Evolutionary conservation across 2,329 filamentous ascomycete genomes (phyloP), one percentile per base, ranked within the genome.

Genomic region (Lasiodiplodia theobromae): DNA sequence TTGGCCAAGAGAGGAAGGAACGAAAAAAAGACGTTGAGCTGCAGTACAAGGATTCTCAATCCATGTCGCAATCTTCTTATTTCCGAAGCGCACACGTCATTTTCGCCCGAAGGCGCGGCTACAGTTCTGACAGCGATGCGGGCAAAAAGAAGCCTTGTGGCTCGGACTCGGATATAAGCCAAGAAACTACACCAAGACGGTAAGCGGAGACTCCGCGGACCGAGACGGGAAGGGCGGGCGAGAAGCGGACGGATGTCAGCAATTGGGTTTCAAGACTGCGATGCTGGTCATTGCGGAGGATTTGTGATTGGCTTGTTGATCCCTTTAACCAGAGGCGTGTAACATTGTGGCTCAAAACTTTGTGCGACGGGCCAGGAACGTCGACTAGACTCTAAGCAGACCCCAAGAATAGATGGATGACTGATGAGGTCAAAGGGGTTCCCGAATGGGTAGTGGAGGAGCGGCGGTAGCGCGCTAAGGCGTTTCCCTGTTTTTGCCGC

Each of bases 251-350:
- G 16, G 18, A 23, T 16, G 11, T 18, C 40, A 34, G 2, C 12
- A 56, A 25, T 28, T 14, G 4, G 60, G n/a, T 47, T 21, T n/a
- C 44, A 11, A 47, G 44, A 21, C 44, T 47, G 44, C 7, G 44
- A n/a, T 18, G 44, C 44, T 21, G 21, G 53, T 52, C 47, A 52
- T 37, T 52, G 60, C 60, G 60, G 60, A 64, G 60, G 47, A 47
- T 21, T 63, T 37, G 16, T 47, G 57, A 16, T 31, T 31, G 18
- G 54, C 31, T 18, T 8, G 7, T 44, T 44, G 40, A n/a, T 44
- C 16, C 40, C 1, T 14, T 14, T 5, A 34, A 10, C 31, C 7
- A 34, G 31, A 34, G 31, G 31, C 5, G 31, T 34, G 31, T 34
- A 34, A 34, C 8, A 5, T 34, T 34, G 31, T 34, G 31, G 31